Evolutionary conservation across 2,329 filamentous ascomycete species (phyloP), one percentile per base, ranked within the genome.

Genomic region (Pseudogymnoascus sp.): DNA sequence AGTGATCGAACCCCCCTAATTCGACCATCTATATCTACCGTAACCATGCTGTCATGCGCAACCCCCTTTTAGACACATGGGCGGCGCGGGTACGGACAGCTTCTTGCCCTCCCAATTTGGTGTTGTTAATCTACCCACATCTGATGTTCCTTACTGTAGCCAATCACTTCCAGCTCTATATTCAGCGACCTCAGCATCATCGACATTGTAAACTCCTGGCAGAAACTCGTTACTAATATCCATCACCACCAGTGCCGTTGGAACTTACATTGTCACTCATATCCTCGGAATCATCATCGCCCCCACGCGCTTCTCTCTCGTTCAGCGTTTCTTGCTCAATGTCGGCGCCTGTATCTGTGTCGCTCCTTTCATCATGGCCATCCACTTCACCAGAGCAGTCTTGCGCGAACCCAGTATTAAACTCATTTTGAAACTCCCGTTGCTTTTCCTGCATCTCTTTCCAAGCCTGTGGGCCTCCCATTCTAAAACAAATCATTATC

Each of bases 141-240:
- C 70, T 87, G 82, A 61, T 75, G 72, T 10, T 76, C 72, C 63
- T 79, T 78, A 71, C 87, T 84, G 70, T 82, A 89, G 4, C 86
- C 86, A 66, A 90, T 86, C n/a, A 82, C 69, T 58, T 79, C 75
- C 4, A 83, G 73, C 62, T 88, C 84, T 62, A 89, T 81, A 68
- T 87, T 86, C 63, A 89, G 74, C 31, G 80, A 84, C 66, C 80
- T 81, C 13, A 90, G 77, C 86, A 89, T 89, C 80, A 84, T 84
- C 58, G 82, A 84, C 81, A 90, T 87, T 10, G 84, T 88, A 68
- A 89, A 88, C 10, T 80, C 81, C 84, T 86, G 66, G 5, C 42
- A 7, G 36, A 12, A 39, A 48, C 68, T 58, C 65, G 42, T 51
- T 58, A 60, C 13, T 55, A 15, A 58, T 58, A 35, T 25, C 25